Conservation (phyloP, 805 yeast species). For the Yueomyces sp. region DNA sequence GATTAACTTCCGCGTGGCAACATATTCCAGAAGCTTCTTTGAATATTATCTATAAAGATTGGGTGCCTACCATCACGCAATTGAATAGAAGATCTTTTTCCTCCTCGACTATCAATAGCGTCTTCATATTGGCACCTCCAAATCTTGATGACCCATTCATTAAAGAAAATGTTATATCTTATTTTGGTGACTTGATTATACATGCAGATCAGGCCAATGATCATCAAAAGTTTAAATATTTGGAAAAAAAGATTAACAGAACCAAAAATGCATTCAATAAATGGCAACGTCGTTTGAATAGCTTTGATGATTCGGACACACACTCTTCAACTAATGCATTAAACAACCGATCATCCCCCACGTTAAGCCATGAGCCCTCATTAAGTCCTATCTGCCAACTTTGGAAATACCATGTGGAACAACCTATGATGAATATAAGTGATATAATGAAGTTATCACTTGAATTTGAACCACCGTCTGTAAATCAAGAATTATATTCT, state of each 20-base stretch:
- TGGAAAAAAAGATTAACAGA: slow-evolving; percentile 53
- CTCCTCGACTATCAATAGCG: slow-evolving; percentile 39
- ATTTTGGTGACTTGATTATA: slow-evolving; percentile 74
- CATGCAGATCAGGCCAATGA: slow-evolving; percentile 18
- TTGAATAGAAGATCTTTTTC: slow-evolving; percentile 62
- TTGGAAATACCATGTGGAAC: slow-evolving; percentile 18
- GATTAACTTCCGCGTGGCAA: slow-evolving; percentile 67
- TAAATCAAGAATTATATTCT: slow-evolving; percentile 14
- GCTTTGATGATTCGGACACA: slow-evolving; percentile 12
- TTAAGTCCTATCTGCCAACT: slow-evolving; percentile 18
- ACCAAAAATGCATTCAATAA: slow-evolving; percentile 61
- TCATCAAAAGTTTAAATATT: slow-evolving; percentile 27
- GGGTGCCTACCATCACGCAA: slow-evolving; percentile 91
- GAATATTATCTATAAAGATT: slow-evolving; percentile 55
- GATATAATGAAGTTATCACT: slow-evolving; percentile 54
- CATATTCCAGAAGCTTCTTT: slow-evolving; percentile 46
- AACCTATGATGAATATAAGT: slow-evolving; percentile 33
- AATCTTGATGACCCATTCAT: slow-evolving; percentile 70
- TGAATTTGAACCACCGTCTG: slow-evolving; percentile 42
- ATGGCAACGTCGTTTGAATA: slow-evolving; percentile 60
- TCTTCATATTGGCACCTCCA: slow-evolving; percentile 69
- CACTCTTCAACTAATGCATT: not conserved
- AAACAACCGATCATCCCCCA: too few species aligned
- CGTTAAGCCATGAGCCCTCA: slow-evolving; percentile 12
- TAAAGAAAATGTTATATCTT: slow-evolving; percentile 71